Conservation (phyloP, 345 rosid genomes). For the Camelina laxa region DNA sequence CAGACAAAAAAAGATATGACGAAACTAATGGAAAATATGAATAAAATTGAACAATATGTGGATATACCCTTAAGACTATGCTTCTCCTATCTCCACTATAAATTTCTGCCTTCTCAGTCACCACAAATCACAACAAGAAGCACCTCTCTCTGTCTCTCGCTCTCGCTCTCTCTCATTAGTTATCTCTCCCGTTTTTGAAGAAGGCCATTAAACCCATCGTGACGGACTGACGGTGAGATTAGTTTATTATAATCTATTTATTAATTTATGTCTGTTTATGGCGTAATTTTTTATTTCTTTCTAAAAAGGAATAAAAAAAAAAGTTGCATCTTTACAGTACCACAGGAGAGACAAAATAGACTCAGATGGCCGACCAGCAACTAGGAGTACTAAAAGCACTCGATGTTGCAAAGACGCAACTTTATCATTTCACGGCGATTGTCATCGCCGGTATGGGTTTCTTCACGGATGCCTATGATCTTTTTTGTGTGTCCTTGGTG, state of each 20-base stretch:
- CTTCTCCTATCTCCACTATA: conserved; percentile 26
- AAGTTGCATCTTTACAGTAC: too few relatives aligned
- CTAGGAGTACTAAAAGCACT: conserved; percentile 63
- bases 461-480: conserved; percentile 73
- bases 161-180: neutral
- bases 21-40: neutral
- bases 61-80: conserved; percentile 30
- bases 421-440: conserved; percentile 70
- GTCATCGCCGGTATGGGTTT: conserved; percentile 81
- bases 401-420: conserved; percentile 64
- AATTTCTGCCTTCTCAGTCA: neutral
- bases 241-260: too few relatives aligned
- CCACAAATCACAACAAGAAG: too few relatives aligned
- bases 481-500: conserved; percentile 67
- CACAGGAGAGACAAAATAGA: neutral
- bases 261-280: too few relatives aligned
- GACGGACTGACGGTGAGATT: conserved; percentile 31
- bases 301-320: too few relatives aligned
- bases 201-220: conserved; percentile 8
- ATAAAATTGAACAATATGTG: neutral
- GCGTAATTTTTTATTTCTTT: too few relatives aligned
- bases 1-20: neutral
- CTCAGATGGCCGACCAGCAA: conserved; percentile 45
- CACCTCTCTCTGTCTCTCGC: neutral
- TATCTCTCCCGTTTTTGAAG: too few relatives aligned